Base-by-base conservation (phyloP, 768 basidiomycete species). In the Lactifluus echinatus region DNA sequence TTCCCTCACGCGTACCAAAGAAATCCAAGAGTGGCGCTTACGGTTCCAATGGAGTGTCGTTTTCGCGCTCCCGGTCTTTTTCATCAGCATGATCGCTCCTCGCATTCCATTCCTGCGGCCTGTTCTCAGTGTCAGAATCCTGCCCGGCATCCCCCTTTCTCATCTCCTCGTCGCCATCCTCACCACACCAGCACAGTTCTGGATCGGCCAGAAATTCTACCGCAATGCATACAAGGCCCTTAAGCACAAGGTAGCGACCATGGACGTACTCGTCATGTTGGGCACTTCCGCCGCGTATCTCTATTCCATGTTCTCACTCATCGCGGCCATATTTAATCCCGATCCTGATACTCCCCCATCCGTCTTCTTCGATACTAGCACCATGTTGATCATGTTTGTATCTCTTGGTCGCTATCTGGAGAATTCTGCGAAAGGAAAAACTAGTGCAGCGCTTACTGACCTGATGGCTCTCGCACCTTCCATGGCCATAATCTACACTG, bases 311-410 rank as follows among this genome's bases (percentile, higher is more conserved):
- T 71, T 81, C 59, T 72, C 79, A 45, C 78, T 99, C 75, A 43
- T 89, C 59, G 73, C 74, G 49, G 87, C 90, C 6, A 68, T 77
- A 3, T 78, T 85, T 70, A 82, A 83, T 65, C 70, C 76, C 4
- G 80, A 85, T 10, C 78, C 85, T 0, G 77, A 77, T 42, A 90
- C 79, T 67, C 85, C 81, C 19, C 95, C 96, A 2, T 80, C 87
- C 68, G 79, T 93, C 44, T 98, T 98, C 73, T 98, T 98, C 74
- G 96, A 99, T 73, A 98, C 96, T 1, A 96, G 92, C 66, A 96
- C 96, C 19, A 98, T 97, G 96, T 76, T 99, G 60, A 86, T 99
- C 78, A 89, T 87, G 74, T 98, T 99, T 69, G 88, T 98, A 65
- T 94, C 92, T 2, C 80, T 98, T 14, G 96, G 96, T 4, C 84